These are phyloP conservation scores for Tuber microsphaerosporum DNA, from an alignment of 495 filamentous ascomycete species.

Conservation along the genomic window DNA sequence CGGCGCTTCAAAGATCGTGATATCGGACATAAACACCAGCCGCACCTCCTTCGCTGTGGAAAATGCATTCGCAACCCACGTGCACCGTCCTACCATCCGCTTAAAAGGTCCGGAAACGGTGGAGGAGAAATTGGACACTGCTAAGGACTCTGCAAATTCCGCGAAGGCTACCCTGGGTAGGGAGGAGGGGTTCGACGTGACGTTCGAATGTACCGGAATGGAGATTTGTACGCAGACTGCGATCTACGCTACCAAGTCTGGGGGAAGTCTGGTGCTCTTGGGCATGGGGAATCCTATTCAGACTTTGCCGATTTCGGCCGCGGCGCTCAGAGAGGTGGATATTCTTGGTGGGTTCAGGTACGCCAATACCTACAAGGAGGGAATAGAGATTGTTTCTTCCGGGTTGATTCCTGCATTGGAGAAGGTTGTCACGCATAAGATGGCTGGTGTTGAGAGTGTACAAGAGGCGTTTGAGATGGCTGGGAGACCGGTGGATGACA, in stretches of 20 bases:
- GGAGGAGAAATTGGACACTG: slow-evolving; percentile 55
- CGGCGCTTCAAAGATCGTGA: slow-evolving; percentile 60
- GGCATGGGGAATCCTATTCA: slow-evolving; percentile 92
- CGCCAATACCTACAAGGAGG: slow-evolving; percentile 76
- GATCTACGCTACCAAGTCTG: slow-evolving; percentile 72
- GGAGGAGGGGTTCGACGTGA: slow-evolving; percentile 62
- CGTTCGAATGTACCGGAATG: slow-evolving; percentile 89
- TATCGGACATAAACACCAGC: slow-evolving; percentile 75
- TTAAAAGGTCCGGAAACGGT: slow-evolving; percentile 49
- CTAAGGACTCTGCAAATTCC: slow-evolving; percentile 45
- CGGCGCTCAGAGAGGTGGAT: slow-evolving; percentile 81
- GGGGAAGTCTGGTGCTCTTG: slow-evolving; percentile 76
- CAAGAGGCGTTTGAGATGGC: slow-evolving; percentile 72
- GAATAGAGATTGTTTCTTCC: slow-evolving; percentile 63
- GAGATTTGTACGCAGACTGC: slow-evolving; percentile 77
- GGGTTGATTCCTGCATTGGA: slow-evolving; percentile 52
- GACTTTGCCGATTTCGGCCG: slow-evolving; percentile 75
- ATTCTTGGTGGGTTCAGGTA: slow-evolving; percentile 90
- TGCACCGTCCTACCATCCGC: neutral
- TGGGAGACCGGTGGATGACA: slow-evolving; percentile 67
- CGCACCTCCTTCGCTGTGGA: slow-evolving; percentile 67
- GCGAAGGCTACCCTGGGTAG: slow-evolving; percentile 46
- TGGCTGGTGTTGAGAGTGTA: slow-evolving; percentile 56
- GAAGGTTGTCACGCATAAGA: slow-evolving; percentile 68
- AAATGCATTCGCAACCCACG: slow-evolving; percentile 65